Evolutionary conservation across 257 asterid species (phyloP), one percentile per base, ranked within the genome.

Genomic region (Parsonsia alboflavescens): DNA sequence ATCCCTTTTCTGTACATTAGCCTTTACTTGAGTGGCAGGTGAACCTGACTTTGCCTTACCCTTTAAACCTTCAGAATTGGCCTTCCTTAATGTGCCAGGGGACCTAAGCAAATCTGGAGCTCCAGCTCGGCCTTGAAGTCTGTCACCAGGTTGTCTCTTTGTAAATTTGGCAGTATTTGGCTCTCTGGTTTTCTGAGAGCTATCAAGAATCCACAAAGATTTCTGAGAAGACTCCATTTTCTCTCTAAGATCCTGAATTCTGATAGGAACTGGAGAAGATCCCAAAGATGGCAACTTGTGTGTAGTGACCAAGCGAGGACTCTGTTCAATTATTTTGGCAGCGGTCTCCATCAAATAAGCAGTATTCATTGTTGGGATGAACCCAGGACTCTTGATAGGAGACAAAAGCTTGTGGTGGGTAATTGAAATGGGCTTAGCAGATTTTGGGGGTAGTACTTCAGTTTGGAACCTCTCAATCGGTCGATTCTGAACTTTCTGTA

Each of bases 361-460:
- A 22, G 98, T 91, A 84, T 92, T 92, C 86, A 88, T 92, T 24
- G 89, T 90, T 26, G 96, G 98, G 73, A 92, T 65, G 68, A 90
- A 95, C 30, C 97, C 97, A 70, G 97, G 98, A 83, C 96, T 87
- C 84, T 90, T 95, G 74, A 95, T 88, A 73, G 98, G 99, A 73
- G 99, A 95, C 64, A 90, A 68, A 71, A 90, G 90, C 79, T 93
- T 82, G 79, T 87, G 88, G 58, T 88, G 98, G 33, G 92, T 76
- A 72, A 88, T 81, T 46, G 96, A 84, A 72, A 89, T 79, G 75
- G 96, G 96, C 83, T 90, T 95, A 16, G 97, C 94, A 45, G 93
- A 83, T 85, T 88, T 90, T 33, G 90, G 91, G 76, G 99, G 99
- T 86, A 95, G 75, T 24, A 80, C 88, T 82, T 95, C 98, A 59